Percentiles rank a stretch among this genome's conserved stretches.
These are phyloP conservation scores for Mrakia frigida DNA, from an alignment of 768 basidiomycete species.

Conservation along the genomic window DNA sequence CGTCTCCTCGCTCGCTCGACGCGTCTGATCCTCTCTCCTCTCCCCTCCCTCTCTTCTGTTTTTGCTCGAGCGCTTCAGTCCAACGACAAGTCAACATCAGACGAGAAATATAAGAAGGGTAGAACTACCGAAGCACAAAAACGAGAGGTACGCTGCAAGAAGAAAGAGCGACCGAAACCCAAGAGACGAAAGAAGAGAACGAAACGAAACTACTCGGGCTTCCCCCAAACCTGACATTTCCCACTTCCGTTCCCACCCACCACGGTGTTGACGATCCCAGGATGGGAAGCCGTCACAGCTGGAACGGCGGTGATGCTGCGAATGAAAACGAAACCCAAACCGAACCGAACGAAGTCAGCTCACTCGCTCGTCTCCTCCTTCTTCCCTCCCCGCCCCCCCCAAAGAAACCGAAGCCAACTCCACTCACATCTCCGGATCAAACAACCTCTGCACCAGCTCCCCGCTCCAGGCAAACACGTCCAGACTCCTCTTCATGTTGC, in stretches of 20 bases:
- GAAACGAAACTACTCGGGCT: not conserved
- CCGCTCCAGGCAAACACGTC: conserved; percentile 43
- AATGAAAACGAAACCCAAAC: conserved; percentile 1
- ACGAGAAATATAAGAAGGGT: too few species aligned
- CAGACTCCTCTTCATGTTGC: conserved; percentile 46
- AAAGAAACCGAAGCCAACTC: too few species aligned
- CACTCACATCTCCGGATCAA: conserved; percentile 37
- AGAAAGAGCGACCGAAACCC: too few species aligned
- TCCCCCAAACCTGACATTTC: conserved; percentile 41
- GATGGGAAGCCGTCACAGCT: conserved; percentile 46
- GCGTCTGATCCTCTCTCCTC: not conserved
- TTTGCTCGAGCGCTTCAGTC: too few species aligned
- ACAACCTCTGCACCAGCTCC: conserved; percentile 40
- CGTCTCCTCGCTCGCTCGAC: not conserved
- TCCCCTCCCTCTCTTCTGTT: too few species aligned
- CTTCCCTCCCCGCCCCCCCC: not conserved
- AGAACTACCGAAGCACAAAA: too few species aligned
- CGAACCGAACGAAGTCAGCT: not conserved
- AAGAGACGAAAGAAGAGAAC: too few species aligned
- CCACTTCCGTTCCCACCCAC: conserved; percentile 46
- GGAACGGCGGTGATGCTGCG: conserved; percentile 45
- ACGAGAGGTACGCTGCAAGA: too few species aligned
- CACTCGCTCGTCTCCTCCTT: not conserved
- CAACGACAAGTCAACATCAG: too few species aligned
- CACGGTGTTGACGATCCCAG: conserved; percentile 41